Evolutionary conservation across 2,329 filamentous ascomycete genomes (phyloP).

Genomic region (Ascomycota sp.): DNA sequence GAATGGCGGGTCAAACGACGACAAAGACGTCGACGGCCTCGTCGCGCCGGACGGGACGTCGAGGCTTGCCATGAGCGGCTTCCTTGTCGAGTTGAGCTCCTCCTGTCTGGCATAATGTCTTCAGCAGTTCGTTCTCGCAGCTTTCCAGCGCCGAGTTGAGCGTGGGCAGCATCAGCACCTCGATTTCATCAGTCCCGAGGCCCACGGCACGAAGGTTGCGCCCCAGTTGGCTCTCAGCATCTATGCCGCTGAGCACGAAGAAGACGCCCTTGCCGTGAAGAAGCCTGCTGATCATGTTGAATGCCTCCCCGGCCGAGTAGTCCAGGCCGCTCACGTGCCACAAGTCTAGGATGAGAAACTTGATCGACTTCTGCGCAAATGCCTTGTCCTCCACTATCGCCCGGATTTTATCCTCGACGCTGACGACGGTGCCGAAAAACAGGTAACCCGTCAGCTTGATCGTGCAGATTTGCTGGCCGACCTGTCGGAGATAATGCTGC

Average conservation of each 20-base stretch:
- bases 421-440: conserved; percentile 97
- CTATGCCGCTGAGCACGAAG: conserved; percentile 66
- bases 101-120: conserved; percentile 55
- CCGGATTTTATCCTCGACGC: conserved; percentile 76
- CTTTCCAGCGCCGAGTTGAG: conserved; percentile 85
- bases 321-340: conserved; percentile 80
- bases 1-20: conserved; percentile 24
- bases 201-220: conserved; percentile 67
- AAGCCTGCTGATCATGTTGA: conserved; percentile 77
- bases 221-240: conserved; percentile 55
- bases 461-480: conserved; percentile 73
- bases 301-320: conserved; percentile 89
- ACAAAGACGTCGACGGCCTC: conserved; percentile 10
- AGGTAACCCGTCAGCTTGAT: conserved; percentile 85
- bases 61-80: conserved; percentile 21
- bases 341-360: conserved; percentile 77
- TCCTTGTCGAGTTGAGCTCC: conserved; percentile 26
- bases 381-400: conserved; percentile 63
- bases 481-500: conserved; percentile 65
- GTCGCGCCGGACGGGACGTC: conserved; percentile 23
- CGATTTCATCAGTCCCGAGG: conserved; percentile 49
- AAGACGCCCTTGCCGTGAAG: conserved; percentile 58
- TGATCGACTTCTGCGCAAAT: conserved; percentile 60
- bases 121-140: conserved; percentile 86
- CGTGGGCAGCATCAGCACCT: conserved; percentile 66